Conservation (phyloP, 306 rosid species). For the Rubus parviflorus region DNA sequence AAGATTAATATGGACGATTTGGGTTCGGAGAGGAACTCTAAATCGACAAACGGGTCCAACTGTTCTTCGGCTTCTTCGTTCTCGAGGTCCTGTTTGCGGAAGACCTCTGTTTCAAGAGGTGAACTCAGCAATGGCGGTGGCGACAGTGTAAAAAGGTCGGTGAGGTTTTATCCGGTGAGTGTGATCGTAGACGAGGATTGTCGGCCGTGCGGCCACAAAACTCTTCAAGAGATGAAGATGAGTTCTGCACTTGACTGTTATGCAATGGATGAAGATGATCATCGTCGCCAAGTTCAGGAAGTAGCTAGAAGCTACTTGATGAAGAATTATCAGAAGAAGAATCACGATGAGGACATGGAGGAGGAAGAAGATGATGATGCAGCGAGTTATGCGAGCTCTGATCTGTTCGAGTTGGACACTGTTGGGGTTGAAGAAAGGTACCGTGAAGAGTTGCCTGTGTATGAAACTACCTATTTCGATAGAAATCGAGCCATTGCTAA, state of each 20-base stretch:
- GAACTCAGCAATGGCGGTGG: constrained; percentile 22
- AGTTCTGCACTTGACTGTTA: constrained; percentile 32
- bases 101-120: constrained; percentile 71
- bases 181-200: constrained; percentile 84
- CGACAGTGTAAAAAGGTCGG: constrained; percentile 55
- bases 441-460: constrained; percentile 87
- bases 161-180: constrained; percentile 82
- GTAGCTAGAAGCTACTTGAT: constrained; percentile 55
- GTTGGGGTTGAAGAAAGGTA: constrained; percentile 89
- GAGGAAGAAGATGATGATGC: constrained; percentile 59
- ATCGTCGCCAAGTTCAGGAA: constrained; percentile 51
- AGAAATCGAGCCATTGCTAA: constrained; percentile 81
- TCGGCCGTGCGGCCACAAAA: constrained; percentile 79
- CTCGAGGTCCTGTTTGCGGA: constrained; percentile 88
- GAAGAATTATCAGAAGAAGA: constrained; percentile 38
- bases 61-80: constrained; percentile 90
- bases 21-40: constrained; percentile 28
- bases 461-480: constrained; percentile 83
- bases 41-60: constrained; percentile 41
- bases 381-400: constrained; percentile 82
- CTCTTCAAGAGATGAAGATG: constrained; percentile 24
- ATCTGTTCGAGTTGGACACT: constrained; percentile 90
- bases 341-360: constrained; percentile 29
- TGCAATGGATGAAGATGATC: constrained; percentile 40
- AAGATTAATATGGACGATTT: constrained; percentile 33